Base-by-base conservation (phyloP, 2,329 filamentous ascomycete genomes). In the Ceratocystis papillata region DNA sequence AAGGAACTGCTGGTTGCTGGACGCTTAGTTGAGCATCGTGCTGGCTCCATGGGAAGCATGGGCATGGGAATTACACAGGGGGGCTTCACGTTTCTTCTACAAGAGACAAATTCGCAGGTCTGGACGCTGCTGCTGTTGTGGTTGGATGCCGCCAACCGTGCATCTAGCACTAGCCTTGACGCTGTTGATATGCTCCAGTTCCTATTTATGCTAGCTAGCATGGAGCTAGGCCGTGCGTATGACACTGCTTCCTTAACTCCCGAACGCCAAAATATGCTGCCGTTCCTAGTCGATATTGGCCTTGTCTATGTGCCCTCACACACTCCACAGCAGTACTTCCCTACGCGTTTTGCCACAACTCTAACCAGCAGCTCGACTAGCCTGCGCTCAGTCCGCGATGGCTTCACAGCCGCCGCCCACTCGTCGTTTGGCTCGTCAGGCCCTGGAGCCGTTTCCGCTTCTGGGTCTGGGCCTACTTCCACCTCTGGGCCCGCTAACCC, bases 51-150 rank as follows among this genome's bases (percentile, higher is more conserved):
- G 17, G 77, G 79, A 12, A 83, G 87, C 6, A 84, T 83, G 55
- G 95, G 77, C 65, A 81, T 90, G 8, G 84, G 83, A 65, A 99
- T 99, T 71, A 99, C 94, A 0, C 87, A 96, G 73, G 86, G 89
- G 2, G 94, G 94, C 6, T 99, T 99, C 74, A 92, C 90, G 0
- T 99, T 99, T 72, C 80, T 99, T 66, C 80, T 99, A 7, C 93
- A 97, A 72, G 93, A 96, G 73, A 87, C 93, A 67, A 97, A 96
- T 74, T 91, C 93, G 0, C 94, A 99, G 75, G 91, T 99, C 45
- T 99, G 94, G 94, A 94, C 91, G 30, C 80, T 99, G 60, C 80
- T 99, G 45, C 87, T 99, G 37, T 86, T 96, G 41, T 99, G 96
- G 80, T 85, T 99, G 63, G 89, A 95, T 70, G 88, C 90, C 68